Conservation (phyloP, 352 stramenopile genomes). For the Pythium rhizo-oryzae region DNA sequence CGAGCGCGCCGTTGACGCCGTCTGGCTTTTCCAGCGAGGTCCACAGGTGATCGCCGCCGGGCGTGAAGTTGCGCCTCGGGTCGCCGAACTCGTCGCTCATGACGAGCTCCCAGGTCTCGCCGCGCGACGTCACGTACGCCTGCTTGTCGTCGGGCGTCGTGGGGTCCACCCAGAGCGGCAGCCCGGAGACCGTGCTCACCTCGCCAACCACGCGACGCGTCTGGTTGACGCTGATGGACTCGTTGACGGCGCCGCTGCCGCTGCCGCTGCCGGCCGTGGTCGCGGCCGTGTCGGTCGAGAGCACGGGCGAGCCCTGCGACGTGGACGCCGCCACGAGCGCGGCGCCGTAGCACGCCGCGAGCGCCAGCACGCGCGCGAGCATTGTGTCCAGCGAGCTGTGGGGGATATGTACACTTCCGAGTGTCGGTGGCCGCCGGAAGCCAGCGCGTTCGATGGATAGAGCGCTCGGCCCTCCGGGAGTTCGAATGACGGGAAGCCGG, state of each 20-base stretch:
- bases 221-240: conserved; percentile 13
- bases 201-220: conserved; percentile 22
- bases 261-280: conserved; percentile 11
- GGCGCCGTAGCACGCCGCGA: conserved; percentile 4
- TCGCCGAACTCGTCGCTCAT: conserved; percentile 80
- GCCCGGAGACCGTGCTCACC: conserved; percentile 45
- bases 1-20: conserved; percentile 64
- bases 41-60: conserved; percentile 64
- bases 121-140: conserved; percentile 53
- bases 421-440: background rate
- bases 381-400: conserved; percentile 1
- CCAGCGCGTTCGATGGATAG: background rate
- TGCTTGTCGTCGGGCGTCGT: conserved; percentile 50
- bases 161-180: conserved; percentile 62
- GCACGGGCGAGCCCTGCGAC: conserved; percentile 7
- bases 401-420: background rate
- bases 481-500: background rate
- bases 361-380: conserved; percentile 4
- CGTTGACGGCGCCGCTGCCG: conserved; percentile 8
- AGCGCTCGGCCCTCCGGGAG: background rate
- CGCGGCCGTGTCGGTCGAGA: conserved; percentile 9
- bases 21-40: conserved; percentile 69
- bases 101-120: conserved; percentile 53
- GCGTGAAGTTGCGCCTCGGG: conserved; percentile 51
- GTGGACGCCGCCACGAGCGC: conserved; percentile 6